Evolutionary conservation across 495 filamentous ascomycete genomes (phyloP).

Genomic region (Lentithecium fluviatile): DNA sequence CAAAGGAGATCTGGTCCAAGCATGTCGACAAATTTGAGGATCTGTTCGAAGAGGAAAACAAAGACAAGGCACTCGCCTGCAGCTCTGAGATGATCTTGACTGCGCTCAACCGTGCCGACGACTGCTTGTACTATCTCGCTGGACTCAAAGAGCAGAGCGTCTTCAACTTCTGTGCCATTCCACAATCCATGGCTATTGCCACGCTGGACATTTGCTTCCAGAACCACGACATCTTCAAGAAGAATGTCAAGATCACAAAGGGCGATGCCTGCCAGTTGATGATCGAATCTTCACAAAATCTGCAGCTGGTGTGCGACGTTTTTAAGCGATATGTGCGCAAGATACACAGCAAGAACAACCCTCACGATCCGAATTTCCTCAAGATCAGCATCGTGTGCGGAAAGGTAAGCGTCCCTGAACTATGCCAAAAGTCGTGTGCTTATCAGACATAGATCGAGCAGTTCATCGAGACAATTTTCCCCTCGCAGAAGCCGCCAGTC

Average conservation of each 20-base stretch:
- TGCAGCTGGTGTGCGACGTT: constrained; percentile 71
- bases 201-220: constrained; percentile 89
- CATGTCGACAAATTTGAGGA: constrained; percentile 87
- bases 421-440: background rate
- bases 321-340: constrained; percentile 73
- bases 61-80: constrained; percentile 78
- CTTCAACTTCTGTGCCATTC: constrained; percentile 99
- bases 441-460: constrained; percentile 75
- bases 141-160: constrained; percentile 94
- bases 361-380: constrained; percentile 88
- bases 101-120: constrained; percentile 80
- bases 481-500: constrained; percentile 57
- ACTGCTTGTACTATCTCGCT: constrained; percentile 96
- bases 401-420: constrained; percentile 63
- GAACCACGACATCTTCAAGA: constrained; percentile 83
- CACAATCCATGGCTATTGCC: constrained; percentile 97
- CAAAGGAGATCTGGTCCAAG: constrained; percentile 93
- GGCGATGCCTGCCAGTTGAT: constrained; percentile 89
- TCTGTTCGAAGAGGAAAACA: constrained; percentile 77
- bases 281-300: constrained; percentile 87
- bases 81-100: constrained; percentile 94
- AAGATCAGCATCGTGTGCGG: constrained; percentile 89
- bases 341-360: constrained; percentile 94
- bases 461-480: constrained; percentile 95
- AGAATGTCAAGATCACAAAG: constrained; percentile 94